These are phyloP conservation scores for Paraphoma sp. DNA, from an alignment of 2,329 filamentous ascomycete species.

Conservation along the genomic window DNA sequence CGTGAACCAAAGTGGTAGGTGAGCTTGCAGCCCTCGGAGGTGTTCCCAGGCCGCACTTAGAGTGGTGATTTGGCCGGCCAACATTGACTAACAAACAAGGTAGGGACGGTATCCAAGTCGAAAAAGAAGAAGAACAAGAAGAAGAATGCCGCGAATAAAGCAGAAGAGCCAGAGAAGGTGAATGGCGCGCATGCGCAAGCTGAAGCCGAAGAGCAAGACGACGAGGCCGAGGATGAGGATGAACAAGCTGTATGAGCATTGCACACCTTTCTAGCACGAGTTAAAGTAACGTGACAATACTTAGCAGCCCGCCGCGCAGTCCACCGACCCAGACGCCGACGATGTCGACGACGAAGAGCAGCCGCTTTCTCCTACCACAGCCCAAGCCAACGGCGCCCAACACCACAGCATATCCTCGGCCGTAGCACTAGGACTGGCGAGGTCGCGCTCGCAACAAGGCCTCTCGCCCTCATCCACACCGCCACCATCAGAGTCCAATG, in stretches of 20 bases:
- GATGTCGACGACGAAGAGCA: slow-evolving; percentile 44
- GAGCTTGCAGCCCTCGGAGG: slow-evolving; percentile 27
- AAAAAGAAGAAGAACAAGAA: slow-evolving; percentile 52
- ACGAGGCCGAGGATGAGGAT: slow-evolving; percentile 37
- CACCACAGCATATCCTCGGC: slow-evolving; percentile 46
- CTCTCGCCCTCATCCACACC: slow-evolving; percentile 36
- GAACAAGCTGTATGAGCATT: slow-evolving; percentile 42
- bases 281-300: slow-evolving; percentile 12
- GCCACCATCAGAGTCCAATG: slow-evolving; percentile 54
- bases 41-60: no score
- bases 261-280: not conserved
- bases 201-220: slow-evolving; percentile 36
- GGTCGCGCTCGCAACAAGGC: slow-evolving; percentile 45
- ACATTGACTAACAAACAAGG: slow-evolving; percentile 7
- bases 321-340: slow-evolving; percentile 37
- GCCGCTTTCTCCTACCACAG: slow-evolving; percentile 35
- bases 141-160: slow-evolving; percentile 36
- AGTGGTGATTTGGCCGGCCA: not conserved
- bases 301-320: slow-evolving; percentile 30
- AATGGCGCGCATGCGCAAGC: slow-evolving; percentile 32
- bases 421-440: slow-evolving; percentile 44
- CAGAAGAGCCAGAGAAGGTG: slow-evolving; percentile 32
- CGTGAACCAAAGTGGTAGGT: slow-evolving; percentile 45
- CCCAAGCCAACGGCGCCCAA: slow-evolving; percentile 40
- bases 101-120: slow-evolving; percentile 43